Conservation (phyloP, 108 stramenopile genomes). For the Thalassiosira profunda region DNA sequence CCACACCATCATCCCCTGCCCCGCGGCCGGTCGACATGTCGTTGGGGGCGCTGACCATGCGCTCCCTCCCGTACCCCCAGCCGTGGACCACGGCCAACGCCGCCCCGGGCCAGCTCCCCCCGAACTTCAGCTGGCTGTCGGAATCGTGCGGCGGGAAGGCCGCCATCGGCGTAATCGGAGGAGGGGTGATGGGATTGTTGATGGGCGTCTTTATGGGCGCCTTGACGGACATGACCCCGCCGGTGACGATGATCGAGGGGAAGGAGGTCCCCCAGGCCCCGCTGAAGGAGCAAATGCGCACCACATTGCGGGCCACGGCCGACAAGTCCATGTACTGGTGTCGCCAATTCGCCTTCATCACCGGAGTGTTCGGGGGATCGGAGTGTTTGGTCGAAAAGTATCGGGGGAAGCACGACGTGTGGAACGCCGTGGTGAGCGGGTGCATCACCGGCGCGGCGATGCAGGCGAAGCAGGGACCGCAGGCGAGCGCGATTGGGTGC, state of each 20-base stretch:
- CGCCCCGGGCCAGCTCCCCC: conserved; percentile 69
- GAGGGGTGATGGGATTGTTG: conserved; percentile 85
- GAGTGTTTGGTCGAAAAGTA: conserved; percentile 95
- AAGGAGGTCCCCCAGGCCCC: conserved; percentile 92
- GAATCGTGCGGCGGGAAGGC: conserved; percentile 89
- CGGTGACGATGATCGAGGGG: conserved; percentile 82
- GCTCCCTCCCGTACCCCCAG: conserved; percentile 68
- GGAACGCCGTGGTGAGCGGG: conserved; percentile 92
- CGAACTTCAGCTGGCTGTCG: conserved; percentile 85
- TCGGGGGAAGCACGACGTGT: conserved; percentile 93
- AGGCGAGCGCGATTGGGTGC: conserved; percentile 93
- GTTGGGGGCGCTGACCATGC: conserved; percentile 38
- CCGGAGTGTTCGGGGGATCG: conserved; percentile 89
- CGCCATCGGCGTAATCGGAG: conserved; percentile 87
- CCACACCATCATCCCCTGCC: neutral
- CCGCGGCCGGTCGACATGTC: neutral
- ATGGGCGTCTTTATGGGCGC: conserved; percentile 95
- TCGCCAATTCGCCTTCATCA: conserved; percentile 93
- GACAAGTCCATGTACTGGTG: conserved; percentile 93
- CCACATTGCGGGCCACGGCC: conserved; percentile 76
- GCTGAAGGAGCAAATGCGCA: conserved; percentile 79
- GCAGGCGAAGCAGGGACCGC: conserved; percentile 91
- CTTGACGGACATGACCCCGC: conserved; percentile 85
- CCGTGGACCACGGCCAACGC: conserved; percentile 64
- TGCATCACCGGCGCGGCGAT: conserved; percentile 94